phyloP scores from a whole-genome alignment of 2,329 filamentous ascomycete species.

The Penicillium vulpinum region DNA sequence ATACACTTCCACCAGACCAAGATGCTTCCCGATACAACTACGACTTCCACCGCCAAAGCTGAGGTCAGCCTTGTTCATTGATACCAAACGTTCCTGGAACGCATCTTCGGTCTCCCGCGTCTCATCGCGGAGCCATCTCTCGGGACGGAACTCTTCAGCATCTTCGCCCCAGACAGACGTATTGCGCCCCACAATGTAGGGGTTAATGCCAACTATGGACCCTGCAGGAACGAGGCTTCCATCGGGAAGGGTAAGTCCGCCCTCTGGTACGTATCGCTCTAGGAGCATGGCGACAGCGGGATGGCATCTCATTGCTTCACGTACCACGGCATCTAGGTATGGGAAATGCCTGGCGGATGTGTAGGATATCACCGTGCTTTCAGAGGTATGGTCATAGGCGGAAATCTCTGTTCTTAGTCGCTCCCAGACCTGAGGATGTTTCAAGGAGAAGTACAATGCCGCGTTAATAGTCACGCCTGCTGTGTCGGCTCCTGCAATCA shows the following conservation, averaged over 20 bases:
- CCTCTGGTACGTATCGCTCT: constrained; percentile 50
- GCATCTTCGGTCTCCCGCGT: constrained; percentile 34
- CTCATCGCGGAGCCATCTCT: constrained; percentile 48
- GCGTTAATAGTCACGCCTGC: constrained; percentile 36
- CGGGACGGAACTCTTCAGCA: constrained; percentile 48
- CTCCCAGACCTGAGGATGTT: constrained; percentile 13
- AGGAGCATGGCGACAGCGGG: constrained; percentile 51
- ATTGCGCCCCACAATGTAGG: constrained; percentile 42
- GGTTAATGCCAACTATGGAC: constrained; percentile 36
- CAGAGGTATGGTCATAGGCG: constrained; percentile 1
- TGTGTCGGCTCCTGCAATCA: constrained; percentile 44
- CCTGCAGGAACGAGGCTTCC: constrained; percentile 35
- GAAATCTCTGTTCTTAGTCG: constrained; percentile 18
- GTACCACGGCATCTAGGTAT: constrained; percentile 55
- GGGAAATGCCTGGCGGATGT: constrained; percentile 18
- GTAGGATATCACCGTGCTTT: constrained; percentile 12
- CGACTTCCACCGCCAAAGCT: constrained; percentile 57
- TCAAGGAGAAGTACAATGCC: constrained; percentile 24
- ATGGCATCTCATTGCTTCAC: constrained; percentile 53
- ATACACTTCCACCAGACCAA: constrained; percentile 59
- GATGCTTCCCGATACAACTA: constrained; percentile 56
- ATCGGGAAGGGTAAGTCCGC: constrained; percentile 28
- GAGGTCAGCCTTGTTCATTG: constrained; percentile 42
- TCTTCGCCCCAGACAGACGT: constrained; percentile 47
- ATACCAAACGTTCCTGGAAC: constrained; percentile 35